phyloP scores from a whole-genome alignment of 176 grass and related monocot genomes.

The Rhipidocladum racemiflorum region DNA sequence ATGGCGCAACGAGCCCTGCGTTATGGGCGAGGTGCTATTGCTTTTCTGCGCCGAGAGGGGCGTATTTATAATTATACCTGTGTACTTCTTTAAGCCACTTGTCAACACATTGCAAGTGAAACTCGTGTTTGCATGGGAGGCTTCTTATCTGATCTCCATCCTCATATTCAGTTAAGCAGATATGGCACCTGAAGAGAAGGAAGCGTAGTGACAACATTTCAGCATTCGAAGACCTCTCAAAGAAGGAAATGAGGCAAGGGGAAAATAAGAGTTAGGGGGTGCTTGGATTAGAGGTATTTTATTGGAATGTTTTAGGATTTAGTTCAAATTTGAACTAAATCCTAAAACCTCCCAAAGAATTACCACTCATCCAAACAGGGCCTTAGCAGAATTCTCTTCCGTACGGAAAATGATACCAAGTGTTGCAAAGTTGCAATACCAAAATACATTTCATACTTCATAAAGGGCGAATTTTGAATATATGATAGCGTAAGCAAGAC shows the following conservation, averaged over 20 bases:
- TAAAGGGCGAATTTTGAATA: background rate
- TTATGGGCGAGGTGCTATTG: background rate
- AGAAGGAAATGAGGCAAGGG: background rate
- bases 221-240: background rate
- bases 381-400: background rate
- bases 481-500: background rate
- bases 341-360: no score
- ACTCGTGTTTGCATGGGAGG: constrained; percentile 87
- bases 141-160: constrained; percentile 83
- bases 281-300: no score
- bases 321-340: no score
- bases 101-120: constrained; percentile 79
- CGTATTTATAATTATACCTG: constrained; percentile 37
- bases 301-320: no score
- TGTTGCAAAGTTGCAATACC: background rate
- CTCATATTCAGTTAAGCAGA: constrained; percentile 91
- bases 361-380: no score
- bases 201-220: constrained; percentile 10
- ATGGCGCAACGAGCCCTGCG: background rate
- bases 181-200: constrained; percentile 63
- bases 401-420: background rate
- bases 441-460: background rate
- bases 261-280: background rate
- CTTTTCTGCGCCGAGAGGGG: background rate
- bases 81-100: constrained; percentile 99